Evolutionary conservation across 1,284 basidiomycete genomes (phyloP).

Genomic region (Ganoderma sp.): DNA sequence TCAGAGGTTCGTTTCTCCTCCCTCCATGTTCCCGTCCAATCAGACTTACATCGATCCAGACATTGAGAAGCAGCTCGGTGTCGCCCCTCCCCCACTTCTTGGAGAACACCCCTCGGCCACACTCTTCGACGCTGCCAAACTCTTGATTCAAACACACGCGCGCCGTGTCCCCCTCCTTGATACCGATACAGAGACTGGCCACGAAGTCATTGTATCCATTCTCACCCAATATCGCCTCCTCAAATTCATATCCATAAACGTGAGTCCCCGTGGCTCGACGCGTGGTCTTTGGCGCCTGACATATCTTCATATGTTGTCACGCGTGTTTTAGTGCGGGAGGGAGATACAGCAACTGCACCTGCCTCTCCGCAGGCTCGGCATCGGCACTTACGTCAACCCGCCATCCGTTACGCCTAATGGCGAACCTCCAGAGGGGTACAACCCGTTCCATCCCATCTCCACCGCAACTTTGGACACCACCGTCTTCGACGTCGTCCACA

Average conservation of each 20-base stretch:
- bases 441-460: conserved; percentile 88
- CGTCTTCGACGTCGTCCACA: conserved; percentile 98
- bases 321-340: conserved; percentile 60
- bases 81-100: conserved; percentile 90
- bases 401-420: conserved; percentile 42
- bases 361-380: conserved; percentile 85
- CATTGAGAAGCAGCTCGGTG: conserved; percentile 92
- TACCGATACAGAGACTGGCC: conserved; percentile 90
- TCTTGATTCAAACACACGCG: conserved; percentile 95
- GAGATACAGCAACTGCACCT: conserved; percentile 80
- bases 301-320: conserved; percentile 17
- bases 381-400: conserved; percentile 88
- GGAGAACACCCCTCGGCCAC: conserved; percentile 89
- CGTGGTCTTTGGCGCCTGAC: conserved; percentile 22
- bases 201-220: conserved; percentile 95
- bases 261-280: conserved; percentile 48
- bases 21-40: conserved; percentile 25
- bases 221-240: conserved; percentile 97
- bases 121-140: conserved; percentile 89
- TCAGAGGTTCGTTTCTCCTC: conserved; percentile 69
- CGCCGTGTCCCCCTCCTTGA: conserved; percentile 94
- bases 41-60: conserved; percentile 50
- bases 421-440: conserved; percentile 53
- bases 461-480: conserved; percentile 92
- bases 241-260: conserved; percentile 99